Percentiles rank a stretch among this genome's conserved stretches.
phyloP scores from a whole-genome alignment of 768 basidiomycete species.

The Phlegmacium glaucopus region DNA sequence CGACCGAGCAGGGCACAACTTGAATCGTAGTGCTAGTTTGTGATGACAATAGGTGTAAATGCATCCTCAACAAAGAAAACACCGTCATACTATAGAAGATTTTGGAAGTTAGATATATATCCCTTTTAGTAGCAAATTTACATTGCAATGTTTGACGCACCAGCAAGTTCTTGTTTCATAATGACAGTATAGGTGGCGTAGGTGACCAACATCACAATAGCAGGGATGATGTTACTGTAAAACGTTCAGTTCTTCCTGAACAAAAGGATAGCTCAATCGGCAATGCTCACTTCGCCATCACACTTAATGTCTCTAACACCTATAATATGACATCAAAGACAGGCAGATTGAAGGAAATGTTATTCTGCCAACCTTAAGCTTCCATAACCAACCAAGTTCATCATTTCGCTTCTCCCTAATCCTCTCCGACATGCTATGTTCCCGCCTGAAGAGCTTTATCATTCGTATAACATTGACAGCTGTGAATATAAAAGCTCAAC shows the following conservation, averaged over 20 bases:
- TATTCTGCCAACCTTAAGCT: constrained; percentile 43
- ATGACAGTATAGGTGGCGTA: too few relatives aligned
- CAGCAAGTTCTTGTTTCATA: constrained; percentile 31
- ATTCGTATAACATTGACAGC: too few relatives aligned
- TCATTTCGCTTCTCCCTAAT: constrained; percentile 56
- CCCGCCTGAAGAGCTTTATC: too few relatives aligned
- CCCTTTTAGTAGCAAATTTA: neutral
- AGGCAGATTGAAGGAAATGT: constrained; percentile 30
- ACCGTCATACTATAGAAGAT: constrained; percentile 55
- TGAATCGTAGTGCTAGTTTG: too few relatives aligned
- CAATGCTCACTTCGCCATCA: constrained; percentile 5
- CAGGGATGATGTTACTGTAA: constrained; percentile 10
- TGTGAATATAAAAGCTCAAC: too few relatives aligned
- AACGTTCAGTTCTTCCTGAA: neutral
- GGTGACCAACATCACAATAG: too few relatives aligned
- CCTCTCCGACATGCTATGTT: constrained; percentile 50
- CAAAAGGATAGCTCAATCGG: too few relatives aligned
- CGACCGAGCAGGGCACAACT: too few relatives aligned
- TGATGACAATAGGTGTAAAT: too few relatives aligned
- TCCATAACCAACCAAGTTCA: constrained; percentile 55
- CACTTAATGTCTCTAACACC: neutral
- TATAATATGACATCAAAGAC: constrained; percentile 28
- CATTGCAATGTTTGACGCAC: neutral
- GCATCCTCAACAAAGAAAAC: constrained; percentile 61
- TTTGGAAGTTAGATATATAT: constrained; percentile 33